phyloP scores from a whole-genome alignment of 306 rosid genomes.

The Carpinus viminea region DNA sequence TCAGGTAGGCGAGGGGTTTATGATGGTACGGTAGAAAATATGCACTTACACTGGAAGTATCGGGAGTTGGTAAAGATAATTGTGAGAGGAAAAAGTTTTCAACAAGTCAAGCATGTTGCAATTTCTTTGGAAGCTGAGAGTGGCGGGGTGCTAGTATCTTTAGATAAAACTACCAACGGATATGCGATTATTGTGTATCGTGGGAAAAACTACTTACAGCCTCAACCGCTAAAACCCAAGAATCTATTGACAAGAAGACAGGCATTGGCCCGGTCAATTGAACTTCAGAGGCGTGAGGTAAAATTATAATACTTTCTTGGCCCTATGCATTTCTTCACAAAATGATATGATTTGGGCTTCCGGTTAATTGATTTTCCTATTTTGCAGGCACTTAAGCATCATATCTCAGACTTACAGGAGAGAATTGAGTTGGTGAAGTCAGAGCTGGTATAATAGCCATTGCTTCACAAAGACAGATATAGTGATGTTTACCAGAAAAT shows the following conservation, averaged over 20 bases:
- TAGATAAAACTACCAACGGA: conserved; percentile 77
- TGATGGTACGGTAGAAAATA: conserved; percentile 88
- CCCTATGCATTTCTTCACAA: not conserved
- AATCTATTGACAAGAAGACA: conserved; percentile 72
- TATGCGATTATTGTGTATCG: conserved; percentile 74
- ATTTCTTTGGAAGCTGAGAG: conserved; percentile 96
- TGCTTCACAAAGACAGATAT: conserved; percentile 6
- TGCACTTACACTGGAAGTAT: conserved; percentile 95
- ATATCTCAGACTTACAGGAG: conserved; percentile 68
- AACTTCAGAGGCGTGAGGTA: conserved; percentile 90
- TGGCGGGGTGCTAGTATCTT: conserved; percentile 80
- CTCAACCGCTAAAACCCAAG: conserved; percentile 62
- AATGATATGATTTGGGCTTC: not conserved
- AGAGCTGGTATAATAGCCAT: conserved; percentile 49
- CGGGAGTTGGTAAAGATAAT: conserved; percentile 87
- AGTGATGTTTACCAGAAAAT: not conserved
- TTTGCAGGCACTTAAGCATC: conserved; percentile 76
- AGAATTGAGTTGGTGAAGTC: conserved; percentile 66
- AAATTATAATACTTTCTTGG: conserved; percentile 20
- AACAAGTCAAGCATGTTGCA: conserved; percentile 79
- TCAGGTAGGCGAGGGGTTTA: conserved; percentile 84
- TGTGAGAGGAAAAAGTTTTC: conserved; percentile 63
- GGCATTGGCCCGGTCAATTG: conserved; percentile 81
- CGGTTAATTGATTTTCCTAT: conserved; percentile 24
- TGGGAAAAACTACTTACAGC: conserved; percentile 80